These are phyloP conservation scores for Sapria himalayana DNA, from an alignment of 345 rosid genomes.

Conservation along the genomic window DNA sequence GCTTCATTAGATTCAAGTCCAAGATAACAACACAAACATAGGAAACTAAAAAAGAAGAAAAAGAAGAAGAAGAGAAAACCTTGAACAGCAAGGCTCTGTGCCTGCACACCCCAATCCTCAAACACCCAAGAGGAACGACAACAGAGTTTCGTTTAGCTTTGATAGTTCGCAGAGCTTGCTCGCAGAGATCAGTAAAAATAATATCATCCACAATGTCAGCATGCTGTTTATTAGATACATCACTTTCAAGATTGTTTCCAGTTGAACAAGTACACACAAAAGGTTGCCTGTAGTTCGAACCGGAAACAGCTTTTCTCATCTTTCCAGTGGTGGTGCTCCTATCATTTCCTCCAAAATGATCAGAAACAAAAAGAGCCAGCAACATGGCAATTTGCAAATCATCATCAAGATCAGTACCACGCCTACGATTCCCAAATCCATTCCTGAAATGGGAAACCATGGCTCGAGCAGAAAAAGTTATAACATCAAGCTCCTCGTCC, in stretches of 20 bases:
- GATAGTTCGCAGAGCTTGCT: conserved; percentile 46
- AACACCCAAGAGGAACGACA: conserved; percentile 61
- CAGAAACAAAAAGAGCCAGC: conserved; percentile 89
- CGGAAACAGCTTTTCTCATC: conserved; percentile 55
- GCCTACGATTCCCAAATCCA: conserved; percentile 24
- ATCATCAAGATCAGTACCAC: conserved; percentile 17
- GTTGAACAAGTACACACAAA: conserved; percentile 83
- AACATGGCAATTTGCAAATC: conserved; percentile 44
- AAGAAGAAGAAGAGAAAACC: conserved; percentile 18
- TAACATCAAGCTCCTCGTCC: conserved; percentile 82
- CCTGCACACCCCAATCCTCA: conserved; percentile 83
- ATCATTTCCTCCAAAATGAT: conserved; percentile 97
- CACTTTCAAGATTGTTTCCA: conserved; percentile 30
- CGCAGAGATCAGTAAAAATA: conserved; percentile 49
- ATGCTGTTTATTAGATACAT: conserved; percentile 17
- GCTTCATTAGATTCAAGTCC: conserved; percentile 7
- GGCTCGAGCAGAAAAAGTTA: conserved; percentile 46
- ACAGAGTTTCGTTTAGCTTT: conserved; percentile 50
- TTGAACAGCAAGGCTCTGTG: conserved; percentile 87
- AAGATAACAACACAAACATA: background rate
- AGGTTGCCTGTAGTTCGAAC: conserved; percentile 67
- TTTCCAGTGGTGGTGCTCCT: conserved; percentile 41
- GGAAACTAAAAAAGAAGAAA: background rate
- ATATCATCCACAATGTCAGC: conserved; percentile 26
- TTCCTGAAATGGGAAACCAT: conserved; percentile 40